Base-by-base conservation (phyloP, 2,329 filamentous ascomycete genomes). In the Ophiostoma australiae region DNA sequence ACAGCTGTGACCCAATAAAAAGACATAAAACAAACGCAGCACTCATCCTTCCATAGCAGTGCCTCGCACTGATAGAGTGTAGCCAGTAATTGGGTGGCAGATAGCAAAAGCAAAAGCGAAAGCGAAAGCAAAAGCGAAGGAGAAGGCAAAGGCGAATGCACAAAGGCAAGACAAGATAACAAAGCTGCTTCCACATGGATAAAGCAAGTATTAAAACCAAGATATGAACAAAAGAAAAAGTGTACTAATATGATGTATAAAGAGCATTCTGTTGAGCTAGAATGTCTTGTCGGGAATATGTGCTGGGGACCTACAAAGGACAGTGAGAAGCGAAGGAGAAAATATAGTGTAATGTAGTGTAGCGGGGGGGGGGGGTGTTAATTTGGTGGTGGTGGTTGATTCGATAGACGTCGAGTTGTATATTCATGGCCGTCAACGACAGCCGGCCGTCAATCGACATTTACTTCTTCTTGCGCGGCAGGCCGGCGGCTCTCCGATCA, bases 401-500 rank as follows among this genome's bases (percentile, higher is more conserved):
- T 11, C 17, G 31, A 27, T 10, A 35, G 11, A 63, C n/a, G 11
- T 33, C 20, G 61, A 23, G 17, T n/a, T 20, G 33, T 37, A 35
- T 33, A 6, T 17, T n/a, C n/a, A 4, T 10, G 8, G 8, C 27
- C 3, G 15, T 33, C 11, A 17, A 61, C 17, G 35, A 31, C 23
- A 23, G 35, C 5, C 5, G 15, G 8, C 44, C 11, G 15, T 10
- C 17, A 11, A 20, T 39, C 11, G 76, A 78, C 33, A 7, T 65
- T 73, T 79, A 79, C 78, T 81, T 82, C n/a, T 70, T 41, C 63
- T 70, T 70, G 75, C 83, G 84, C 33, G 86, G 84, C 37, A 89
- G 77, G 3, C 87, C 88, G 72, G 79, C 80, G 33, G 81, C 82
- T 75, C 79, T 86, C 76, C 93, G 86, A 73, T 85, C 83, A 76